These are phyloP conservation scores for Pholiota adiposa DNA, from an alignment of 1,284 basidiomycete species.

Conservation along the genomic window DNA sequence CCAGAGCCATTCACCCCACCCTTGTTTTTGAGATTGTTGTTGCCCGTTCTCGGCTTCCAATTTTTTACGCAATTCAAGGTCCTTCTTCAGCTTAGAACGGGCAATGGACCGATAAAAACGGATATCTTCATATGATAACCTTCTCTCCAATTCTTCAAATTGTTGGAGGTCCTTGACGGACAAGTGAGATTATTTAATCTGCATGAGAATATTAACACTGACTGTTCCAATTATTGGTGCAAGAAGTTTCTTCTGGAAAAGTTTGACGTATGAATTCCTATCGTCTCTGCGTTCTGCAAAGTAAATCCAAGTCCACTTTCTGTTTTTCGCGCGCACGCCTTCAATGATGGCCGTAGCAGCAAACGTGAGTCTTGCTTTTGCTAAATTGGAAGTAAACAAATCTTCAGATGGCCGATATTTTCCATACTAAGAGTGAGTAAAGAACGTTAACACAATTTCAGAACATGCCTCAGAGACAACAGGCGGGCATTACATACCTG, in stretches of 20 bases:
- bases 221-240: conserved; percentile 55
- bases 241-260: conserved; percentile 83
- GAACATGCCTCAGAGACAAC: neutral
- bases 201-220: conserved; percentile 9
- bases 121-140: conserved; percentile 93
- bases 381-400: conserved; percentile 67
- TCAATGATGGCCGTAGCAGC: conserved; percentile 84
- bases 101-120: conserved; percentile 98
- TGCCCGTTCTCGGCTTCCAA: conserved; percentile 72
- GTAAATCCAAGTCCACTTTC: conserved; percentile 93
- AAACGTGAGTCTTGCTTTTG: conserved; percentile 80
- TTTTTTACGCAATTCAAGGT: conserved; percentile 71
- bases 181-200: neutral
- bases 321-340: conserved; percentile 85
- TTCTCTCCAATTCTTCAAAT: conserved; percentile 77
- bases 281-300: conserved; percentile 91
- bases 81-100: conserved; percentile 87
- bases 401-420: conserved; percentile 74
- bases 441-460: neutral
- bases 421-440: conserved; percentile 65
- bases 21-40: conserved; percentile 52
- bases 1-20: conserved; percentile 91
- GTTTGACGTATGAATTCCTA: conserved; percentile 79
- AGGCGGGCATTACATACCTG: conserved; percentile 56
- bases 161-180: conserved; percentile 61